Base-by-base conservation (phyloP, 1,284 basidiomycete genomes). In the Cystobasidiaceae sp. region DNA sequence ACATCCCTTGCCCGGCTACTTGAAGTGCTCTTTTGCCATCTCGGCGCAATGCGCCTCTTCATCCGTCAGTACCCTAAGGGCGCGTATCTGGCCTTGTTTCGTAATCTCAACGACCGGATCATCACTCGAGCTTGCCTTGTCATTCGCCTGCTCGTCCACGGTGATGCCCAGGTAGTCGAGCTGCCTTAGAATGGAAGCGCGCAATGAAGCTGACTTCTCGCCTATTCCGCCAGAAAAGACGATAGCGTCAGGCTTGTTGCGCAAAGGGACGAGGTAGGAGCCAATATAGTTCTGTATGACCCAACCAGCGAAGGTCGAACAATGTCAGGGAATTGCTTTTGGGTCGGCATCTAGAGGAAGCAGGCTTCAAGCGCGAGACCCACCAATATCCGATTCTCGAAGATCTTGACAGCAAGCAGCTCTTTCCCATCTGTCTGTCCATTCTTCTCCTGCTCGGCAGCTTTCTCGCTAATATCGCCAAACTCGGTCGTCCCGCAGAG, bases 161-260 rank as follows among this genome's bases (percentile, higher is more conserved):
- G 74, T 73, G 54, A 86, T 86, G 0, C 86, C 86, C 28, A 91
- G 74, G 75, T 84, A 88, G 23, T 62, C 70, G 23, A 86, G 78
- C 46, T 81, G 79, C 34, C 80, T 74, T 17, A 78, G 79, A 9
- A 92, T 80, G 28, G 83, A 83, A 46, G 77, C 74, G 43, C 90
- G 78, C 64, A 93, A 75, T 68, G 82, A 79, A 6, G 77, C 78
- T 55, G 85, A 83, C 70, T 81, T 81, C 78, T 93, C 90, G 0
- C 90, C 90, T 58, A 93, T 89, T 0, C 90, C 90, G 3, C 90
- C 90, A 0, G 88, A 82, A 74, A 93, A 93, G 8, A 92, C 88
- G 30, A 93, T 75, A 3, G 86, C 89, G 74, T 91, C 87, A 4
- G 91, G 83, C 15, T 68, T 77, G 59, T 27, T 70, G 9, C 73